Evolutionary conservation across 257 asterid species (phyloP).

Genomic region (Rauvolfia tetraphylla): DNA sequence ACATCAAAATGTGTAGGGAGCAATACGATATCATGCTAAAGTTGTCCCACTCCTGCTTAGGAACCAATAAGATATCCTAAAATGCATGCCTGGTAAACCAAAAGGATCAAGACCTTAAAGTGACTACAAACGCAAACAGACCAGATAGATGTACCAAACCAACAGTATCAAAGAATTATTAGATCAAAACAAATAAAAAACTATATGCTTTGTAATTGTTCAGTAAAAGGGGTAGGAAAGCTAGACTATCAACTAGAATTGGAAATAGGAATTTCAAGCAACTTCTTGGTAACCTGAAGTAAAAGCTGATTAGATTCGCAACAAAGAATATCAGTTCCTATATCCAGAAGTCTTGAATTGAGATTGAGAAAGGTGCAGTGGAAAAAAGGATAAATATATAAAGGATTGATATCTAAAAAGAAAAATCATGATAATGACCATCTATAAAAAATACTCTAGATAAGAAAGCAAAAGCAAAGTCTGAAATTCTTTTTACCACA

Average conservation of each 20-base stretch:
- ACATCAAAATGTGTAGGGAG: not conserved
- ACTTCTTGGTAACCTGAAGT: not conserved
- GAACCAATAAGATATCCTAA: not conserved
- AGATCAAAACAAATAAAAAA: not conserved
- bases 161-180: not conserved
- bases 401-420: not conserved
- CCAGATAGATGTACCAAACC: not conserved
- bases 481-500: not conserved
- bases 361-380: not conserved
- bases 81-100: not conserved
- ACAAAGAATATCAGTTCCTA: not conserved
- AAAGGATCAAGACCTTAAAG: not conserved
- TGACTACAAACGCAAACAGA: not conserved
- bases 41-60: not conserved
- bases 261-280: not conserved
- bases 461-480: not conserved
- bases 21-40: too few species aligned
- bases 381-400: not conserved
- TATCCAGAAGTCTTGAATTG: not conserved
- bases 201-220: not conserved
- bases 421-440: not conserved
- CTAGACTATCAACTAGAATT: not conserved
- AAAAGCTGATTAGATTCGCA: not conserved
- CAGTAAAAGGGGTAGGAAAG: not conserved
- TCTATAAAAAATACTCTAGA: not conserved